Evolutionary conservation across 2,329 filamentous ascomycete genomes (phyloP).

Genomic region (Paecilomyces sp.): DNA sequence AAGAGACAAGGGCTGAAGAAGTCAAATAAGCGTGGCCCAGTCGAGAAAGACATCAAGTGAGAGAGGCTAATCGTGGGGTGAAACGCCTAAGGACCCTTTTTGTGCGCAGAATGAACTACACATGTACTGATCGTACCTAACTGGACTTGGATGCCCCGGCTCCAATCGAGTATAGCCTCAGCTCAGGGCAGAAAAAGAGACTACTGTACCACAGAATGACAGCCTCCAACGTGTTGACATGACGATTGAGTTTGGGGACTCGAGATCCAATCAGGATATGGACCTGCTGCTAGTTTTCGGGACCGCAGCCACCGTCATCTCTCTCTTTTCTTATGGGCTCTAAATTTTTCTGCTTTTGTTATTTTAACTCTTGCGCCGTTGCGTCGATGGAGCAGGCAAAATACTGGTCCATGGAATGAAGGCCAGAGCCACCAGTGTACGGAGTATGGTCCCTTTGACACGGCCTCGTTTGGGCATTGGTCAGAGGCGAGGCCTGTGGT

Average conservation of each 20-base stretch:
- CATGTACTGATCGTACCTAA: not conserved
- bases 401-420: not conserved
- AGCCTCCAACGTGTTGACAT: not conserved
- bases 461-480: not conserved
- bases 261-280: not conserved
- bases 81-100: conserved; percentile 21
- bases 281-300: not conserved
- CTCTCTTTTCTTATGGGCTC: not conserved
- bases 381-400: not conserved
- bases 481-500: not conserved
- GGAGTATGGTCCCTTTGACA: not conserved
- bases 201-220: not conserved
- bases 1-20: not conserved
- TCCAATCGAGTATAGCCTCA: not conserved
- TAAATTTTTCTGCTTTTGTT: not conserved
- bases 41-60: conserved; percentile 1
- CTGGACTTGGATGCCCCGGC: not conserved
- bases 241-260: not conserved
- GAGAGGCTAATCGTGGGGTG: conserved; percentile 24
- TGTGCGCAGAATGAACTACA: conserved; percentile 5
- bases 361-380: not conserved
- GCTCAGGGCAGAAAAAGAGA: not conserved
- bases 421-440: not conserved
- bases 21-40: not conserved
- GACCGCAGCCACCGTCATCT: not conserved